Percentiles rank a stretch among this genome's conserved stretches.
Evolutionary conservation across 495 filamentous ascomycete species (phyloP).

Genomic region (Aspergillus asperescens): DNA sequence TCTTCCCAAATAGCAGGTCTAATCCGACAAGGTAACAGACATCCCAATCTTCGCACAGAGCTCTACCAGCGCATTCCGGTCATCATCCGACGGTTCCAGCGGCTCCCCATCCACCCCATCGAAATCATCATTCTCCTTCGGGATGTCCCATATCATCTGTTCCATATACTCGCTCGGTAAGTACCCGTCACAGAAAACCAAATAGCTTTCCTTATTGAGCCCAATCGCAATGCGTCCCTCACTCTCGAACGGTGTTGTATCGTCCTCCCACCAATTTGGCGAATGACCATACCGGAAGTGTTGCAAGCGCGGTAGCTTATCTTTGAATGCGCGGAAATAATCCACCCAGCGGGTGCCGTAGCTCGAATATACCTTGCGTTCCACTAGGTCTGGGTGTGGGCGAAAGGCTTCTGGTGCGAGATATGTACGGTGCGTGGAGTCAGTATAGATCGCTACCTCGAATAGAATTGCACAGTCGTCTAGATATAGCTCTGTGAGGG

Average conservation of each 20-base stretch:
- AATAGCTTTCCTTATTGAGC: conserved; percentile 12
- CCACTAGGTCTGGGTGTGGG: neutral
- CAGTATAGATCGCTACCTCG: conserved; percentile 1
- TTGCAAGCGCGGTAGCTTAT: conserved; percentile 10
- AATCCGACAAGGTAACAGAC: too few relatives aligned
- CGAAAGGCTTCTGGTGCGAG: neutral
- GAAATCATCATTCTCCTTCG: neutral
- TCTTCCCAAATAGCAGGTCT: too few relatives aligned
- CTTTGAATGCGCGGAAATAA: conserved; percentile 19
- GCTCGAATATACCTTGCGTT: neutral
- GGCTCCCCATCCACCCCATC: neutral
- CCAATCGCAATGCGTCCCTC: conserved; percentile 9
- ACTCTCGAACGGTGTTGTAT: conserved; percentile 14
- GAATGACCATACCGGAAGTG: conserved; percentile 19
- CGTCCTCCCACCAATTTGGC: neutral
- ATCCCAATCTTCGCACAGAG: neutral
- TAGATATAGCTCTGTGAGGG: conserved; percentile 20
- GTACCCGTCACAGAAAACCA: conserved; percentile 13
- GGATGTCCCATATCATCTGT: neutral
- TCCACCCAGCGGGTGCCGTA: conserved; percentile 23
- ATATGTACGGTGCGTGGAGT: neutral
- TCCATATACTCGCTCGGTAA: conserved; percentile 12
- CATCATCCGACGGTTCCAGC: neutral
- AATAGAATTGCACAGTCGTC: conserved; percentile 21
- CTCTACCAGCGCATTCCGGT: neutral